Evolutionary conservation across 257 asterid species (phyloP), one percentile per base, ranked within the genome.

Genomic region (Prunella vulgaris): DNA sequence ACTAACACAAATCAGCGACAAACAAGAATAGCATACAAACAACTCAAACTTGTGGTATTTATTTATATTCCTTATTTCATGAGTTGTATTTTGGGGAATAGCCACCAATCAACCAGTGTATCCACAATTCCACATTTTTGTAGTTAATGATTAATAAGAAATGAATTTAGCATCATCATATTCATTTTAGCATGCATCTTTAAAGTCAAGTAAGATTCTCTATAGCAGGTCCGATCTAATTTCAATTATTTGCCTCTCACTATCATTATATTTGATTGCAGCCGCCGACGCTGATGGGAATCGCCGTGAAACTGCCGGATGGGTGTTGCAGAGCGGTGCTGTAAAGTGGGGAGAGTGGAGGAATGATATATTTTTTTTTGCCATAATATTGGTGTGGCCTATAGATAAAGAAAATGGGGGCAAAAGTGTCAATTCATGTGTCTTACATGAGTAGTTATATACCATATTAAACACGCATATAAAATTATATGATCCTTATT

Each of bases 191-290:
- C 12, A 70, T 33, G 63, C 71, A 68, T 67, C 61, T 44, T 72
- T 27, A 33, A 69, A 69, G 64, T 68, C 76, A 73, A 72, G 48
- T 25, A 40, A 66, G 61, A 61, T 53, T 60, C 68, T 60, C 51
- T 14, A 71, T 33, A 30, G 66, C 64, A 70, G 69, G 38, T 72
- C 17, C 44, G 68, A 67, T 61, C 44, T 53, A 42, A 32, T 77
- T 38, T 77, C 72, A 66, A 21, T 53, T 73, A 51, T 35, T 70
- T 74, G 59, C 20, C 66, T 51, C 49, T 30, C 52, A 14, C 8
- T 69, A 15, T 64, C 59, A 49, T 38, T 7, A 22, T 38, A 76
- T 38, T 28, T 28, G n/a, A n/a, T n/a, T n/a, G n/a, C n/a, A n/a
- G n/a, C n/a, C n/a, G n/a, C n/a, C n/a, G n/a, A n/a, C n/a, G n/a